Conservation (phyloP, 257 asterid species). For the Petunia secreta region DNA sequence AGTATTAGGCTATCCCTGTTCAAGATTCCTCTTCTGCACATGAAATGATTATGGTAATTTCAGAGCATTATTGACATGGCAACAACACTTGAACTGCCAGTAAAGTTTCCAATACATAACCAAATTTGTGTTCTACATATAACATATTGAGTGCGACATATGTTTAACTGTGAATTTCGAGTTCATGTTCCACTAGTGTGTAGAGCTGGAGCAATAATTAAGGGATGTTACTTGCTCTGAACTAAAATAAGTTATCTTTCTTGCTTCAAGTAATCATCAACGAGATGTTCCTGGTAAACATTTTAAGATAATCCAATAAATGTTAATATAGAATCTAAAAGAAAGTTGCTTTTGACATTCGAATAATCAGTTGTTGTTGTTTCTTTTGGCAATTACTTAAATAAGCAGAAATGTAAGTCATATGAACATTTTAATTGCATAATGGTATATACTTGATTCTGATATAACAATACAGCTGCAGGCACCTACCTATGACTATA, state of each 20-base stretch:
- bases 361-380: not conserved
- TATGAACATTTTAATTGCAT: not conserved
- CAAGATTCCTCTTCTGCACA: not conserved
- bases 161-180: not conserved
- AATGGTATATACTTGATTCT: not conserved
- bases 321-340: not conserved
- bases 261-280: not conserved
- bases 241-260: not conserved
- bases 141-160: not conserved
- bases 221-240: not conserved
- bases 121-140: not conserved
- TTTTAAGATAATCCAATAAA: not conserved
- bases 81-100: not conserved
- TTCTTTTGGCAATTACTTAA: not conserved
- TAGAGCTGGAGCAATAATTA: not conserved
- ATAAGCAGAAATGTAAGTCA: not conserved
- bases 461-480: not conserved
- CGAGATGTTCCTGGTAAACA: not conserved
- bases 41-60: not conserved
- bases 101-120: not conserved
- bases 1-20: too few species aligned
- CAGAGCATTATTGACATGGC: not conserved
- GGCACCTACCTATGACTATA: not conserved
- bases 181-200: conserved; percentile 9
- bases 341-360: not conserved